A percentile compares a stretch with the other conserved stretches of the same genome.
Evolutionary conservation across 1,284 basidiomycete species (phyloP).

Genomic region (Irpex rosettiformis): DNA sequence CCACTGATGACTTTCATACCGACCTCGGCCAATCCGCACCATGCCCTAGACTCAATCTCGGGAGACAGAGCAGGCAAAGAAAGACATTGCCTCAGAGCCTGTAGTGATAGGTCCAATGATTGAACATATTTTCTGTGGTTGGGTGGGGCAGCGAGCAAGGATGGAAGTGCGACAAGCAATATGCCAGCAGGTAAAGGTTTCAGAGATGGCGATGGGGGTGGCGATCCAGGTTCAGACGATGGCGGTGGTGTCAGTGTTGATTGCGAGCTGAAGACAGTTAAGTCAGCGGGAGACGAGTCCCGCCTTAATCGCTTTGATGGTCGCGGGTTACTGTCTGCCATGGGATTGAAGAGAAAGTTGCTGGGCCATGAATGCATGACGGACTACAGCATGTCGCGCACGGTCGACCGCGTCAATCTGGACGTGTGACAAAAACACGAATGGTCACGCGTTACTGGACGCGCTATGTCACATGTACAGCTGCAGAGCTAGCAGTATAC

Average conservation of each 20-base stretch:
- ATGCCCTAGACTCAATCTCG: slow-evolving; percentile 63
- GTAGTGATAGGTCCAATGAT: slow-evolving; percentile 52
- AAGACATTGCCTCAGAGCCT: slow-evolving; percentile 53
- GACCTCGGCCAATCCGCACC: slow-evolving; percentile 63
- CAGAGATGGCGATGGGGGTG: slow-evolving; percentile 9
- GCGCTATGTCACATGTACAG: too few relatives aligned
- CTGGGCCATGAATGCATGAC: not conserved
- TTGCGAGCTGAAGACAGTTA: slow-evolving; percentile 14
- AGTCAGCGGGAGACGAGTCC: slow-evolving; percentile 13
- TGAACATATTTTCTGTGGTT: slow-evolving; percentile 49
- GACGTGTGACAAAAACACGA: slow-evolving; percentile 6
- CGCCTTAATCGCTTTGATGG: slow-evolving; percentile 24
- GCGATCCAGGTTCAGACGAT: slow-evolving; percentile 10
- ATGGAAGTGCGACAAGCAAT: slow-evolving; percentile 58
- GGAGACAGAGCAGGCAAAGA: slow-evolving; percentile 45
- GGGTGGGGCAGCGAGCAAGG: slow-evolving; percentile 57
- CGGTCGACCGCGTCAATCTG: too few relatives aligned
- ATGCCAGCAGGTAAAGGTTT: slow-evolving; percentile 41
- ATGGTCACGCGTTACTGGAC: not conserved
- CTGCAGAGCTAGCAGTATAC: too few relatives aligned
- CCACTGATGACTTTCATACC: slow-evolving; percentile 52
- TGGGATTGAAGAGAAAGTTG: not conserved
- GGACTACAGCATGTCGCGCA: not conserved
- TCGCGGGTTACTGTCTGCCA: slow-evolving; percentile 21
- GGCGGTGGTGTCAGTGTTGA: slow-evolving; percentile 14